These are phyloP conservation scores for Penicillium sp. DNA, from an alignment of 2,329 filamentous ascomycete genomes.

Conservation along the genomic window DNA sequence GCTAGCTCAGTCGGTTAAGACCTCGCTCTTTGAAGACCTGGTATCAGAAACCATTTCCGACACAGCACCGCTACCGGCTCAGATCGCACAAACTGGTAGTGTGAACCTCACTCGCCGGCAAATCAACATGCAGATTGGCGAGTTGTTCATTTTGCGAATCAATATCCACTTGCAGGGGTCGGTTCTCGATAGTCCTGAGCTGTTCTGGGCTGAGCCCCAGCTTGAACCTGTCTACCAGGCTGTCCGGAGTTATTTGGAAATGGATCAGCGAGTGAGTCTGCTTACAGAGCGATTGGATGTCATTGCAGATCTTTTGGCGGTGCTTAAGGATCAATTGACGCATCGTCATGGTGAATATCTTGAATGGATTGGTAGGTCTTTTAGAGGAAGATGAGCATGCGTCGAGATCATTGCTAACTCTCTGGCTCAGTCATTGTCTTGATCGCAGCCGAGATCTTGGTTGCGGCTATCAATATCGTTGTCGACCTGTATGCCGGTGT, in stretches of 20 bases:
- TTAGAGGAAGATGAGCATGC: neutral
- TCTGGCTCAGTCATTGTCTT: conserved; percentile 77
- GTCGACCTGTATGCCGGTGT: conserved; percentile 84
- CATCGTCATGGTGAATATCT: conserved; percentile 89
- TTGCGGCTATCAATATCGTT: conserved; percentile 91
- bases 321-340: conserved; percentile 93
- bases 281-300: conserved; percentile 90
- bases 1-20: conserved; percentile 95
- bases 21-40: conserved; percentile 93
- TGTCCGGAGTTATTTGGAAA: conserved; percentile 93
- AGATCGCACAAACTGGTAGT: conserved; percentile 91
- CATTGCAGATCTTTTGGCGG: conserved; percentile 89
- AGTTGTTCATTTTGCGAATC: conserved; percentile 96
- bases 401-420: conserved; percentile 22
- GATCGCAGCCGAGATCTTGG: conserved; percentile 92
- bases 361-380: conserved; percentile 80
- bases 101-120: conserved; percentile 85
- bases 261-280: conserved; percentile 91
- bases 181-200: conserved; percentile 92
- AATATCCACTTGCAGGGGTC: conserved; percentile 98
- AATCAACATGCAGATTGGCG: conserved; percentile 99
- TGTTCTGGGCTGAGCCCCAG: conserved; percentile 98
- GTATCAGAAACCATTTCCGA: conserved; percentile 92
- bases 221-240: conserved; percentile 96
- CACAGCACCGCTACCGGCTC: conserved; percentile 89